These are phyloP conservation scores for Yarrowia sp. DNA, from an alignment of 805 yeast genomes.

Conservation along the genomic window DNA sequence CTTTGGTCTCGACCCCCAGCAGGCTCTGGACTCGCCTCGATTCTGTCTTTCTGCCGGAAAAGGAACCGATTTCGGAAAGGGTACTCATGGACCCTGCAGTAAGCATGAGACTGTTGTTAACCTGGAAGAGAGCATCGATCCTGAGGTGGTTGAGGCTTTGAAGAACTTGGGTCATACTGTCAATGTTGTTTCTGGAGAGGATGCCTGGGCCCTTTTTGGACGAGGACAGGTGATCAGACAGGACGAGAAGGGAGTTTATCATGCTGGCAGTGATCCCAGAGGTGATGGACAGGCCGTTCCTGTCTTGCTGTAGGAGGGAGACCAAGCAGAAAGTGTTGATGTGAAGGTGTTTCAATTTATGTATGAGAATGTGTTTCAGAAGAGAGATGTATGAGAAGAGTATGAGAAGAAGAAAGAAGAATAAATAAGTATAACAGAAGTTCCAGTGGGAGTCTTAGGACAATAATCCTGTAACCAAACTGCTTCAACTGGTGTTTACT, in stretches of 20 bases:
- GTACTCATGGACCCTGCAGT: slow-evolving; percentile 63
- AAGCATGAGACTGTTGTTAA: slow-evolving; percentile 53
- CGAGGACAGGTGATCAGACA: slow-evolving; percentile 68
- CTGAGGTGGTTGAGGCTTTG: slow-evolving; percentile 47
- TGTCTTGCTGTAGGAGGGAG: neutral
- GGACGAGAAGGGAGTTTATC: slow-evolving; percentile 44
- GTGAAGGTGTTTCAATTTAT: no score
- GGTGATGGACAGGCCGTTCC: slow-evolving; percentile 83
- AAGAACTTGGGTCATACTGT: slow-evolving; percentile 57
- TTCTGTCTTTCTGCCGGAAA: slow-evolving; percentile 47
- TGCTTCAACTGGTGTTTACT: no score
- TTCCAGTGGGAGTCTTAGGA: no score
- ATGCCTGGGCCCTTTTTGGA: slow-evolving; percentile 34
- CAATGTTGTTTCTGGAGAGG: slow-evolving; percentile 45
- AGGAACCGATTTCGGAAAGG: slow-evolving; percentile 55
- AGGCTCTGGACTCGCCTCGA: slow-evolving; percentile 72
- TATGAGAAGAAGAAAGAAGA: no score
- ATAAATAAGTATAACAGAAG: no score
- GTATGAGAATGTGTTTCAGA: no score
- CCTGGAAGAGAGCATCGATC: slow-evolving; percentile 62
- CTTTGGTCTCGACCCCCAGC: slow-evolving; percentile 66
- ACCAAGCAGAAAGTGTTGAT: neutral
- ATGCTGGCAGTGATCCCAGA: slow-evolving; percentile 75
- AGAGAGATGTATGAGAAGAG: no score
- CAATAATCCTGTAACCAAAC: no score